phyloP scores from a whole-genome alignment of 495 filamentous ascomycete genomes.

The Endocarpon pusillum region DNA sequence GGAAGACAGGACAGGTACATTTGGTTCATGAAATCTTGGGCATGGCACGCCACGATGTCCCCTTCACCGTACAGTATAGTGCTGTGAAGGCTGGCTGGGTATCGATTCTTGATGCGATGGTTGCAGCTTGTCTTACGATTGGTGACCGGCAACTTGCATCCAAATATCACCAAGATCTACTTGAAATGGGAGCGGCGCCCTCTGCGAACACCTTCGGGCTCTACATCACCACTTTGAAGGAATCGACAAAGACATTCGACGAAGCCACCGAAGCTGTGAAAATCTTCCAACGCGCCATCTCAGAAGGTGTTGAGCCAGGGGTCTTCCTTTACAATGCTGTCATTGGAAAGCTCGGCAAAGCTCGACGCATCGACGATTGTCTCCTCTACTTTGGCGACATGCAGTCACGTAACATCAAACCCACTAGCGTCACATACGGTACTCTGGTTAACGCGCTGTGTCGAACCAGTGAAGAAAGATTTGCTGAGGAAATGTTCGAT shows the following conservation, averaged over 20 bases:
- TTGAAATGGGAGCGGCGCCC: conserved; percentile 72
- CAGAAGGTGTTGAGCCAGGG: conserved; percentile 87
- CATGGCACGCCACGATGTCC: conserved; percentile 77
- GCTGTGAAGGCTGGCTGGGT: conserved; percentile 88
- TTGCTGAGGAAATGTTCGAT: conserved; percentile 93
- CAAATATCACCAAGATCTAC: conserved; percentile 77
- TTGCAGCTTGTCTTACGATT: conserved; percentile 74
- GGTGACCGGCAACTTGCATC: conserved; percentile 64
- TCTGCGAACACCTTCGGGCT: conserved; percentile 95
- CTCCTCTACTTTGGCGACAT: conserved; percentile 96
- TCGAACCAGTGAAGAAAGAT: conserved; percentile 92
- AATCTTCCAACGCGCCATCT: conserved; percentile 84
- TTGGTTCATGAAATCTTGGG: conserved; percentile 70
- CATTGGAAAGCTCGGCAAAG: conserved; percentile 95
- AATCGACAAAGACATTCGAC: conserved; percentile 91
- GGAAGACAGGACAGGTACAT: conserved; percentile 60
- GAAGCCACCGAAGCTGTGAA: conserved; percentile 92
- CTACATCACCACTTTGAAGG: conserved; percentile 95
- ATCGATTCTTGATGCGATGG: conserved; percentile 88
- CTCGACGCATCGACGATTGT: conserved; percentile 91
- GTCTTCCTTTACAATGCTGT: conserved; percentile 97
- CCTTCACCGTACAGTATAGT: conserved; percentile 60
- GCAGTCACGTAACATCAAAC: conserved; percentile 80
- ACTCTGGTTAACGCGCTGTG: conserved; percentile 96
- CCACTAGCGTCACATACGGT: conserved; percentile 93